Percentiles rank a stretch among this genome's conserved stretches.
These are phyloP conservation scores for Poronia punctata DNA, from an alignment of 495 filamentous ascomycete species.

Conservation along the genomic window DNA sequence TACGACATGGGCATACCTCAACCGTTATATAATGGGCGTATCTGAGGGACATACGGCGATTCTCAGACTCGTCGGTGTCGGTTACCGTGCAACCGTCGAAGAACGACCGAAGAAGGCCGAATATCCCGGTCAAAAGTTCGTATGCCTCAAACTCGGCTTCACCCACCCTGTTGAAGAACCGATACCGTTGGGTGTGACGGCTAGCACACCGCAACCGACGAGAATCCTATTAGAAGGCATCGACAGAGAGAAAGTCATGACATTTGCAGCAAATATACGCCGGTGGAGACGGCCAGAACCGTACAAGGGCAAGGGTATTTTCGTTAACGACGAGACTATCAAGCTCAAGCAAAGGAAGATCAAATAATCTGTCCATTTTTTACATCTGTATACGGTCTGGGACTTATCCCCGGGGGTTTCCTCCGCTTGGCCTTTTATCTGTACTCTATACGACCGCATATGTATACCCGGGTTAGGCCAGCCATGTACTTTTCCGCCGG, in stretches of 20 bases:
- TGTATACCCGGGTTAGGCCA: constrained; percentile 19
- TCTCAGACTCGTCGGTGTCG: constrained; percentile 89
- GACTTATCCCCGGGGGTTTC: background rate
- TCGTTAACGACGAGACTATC: constrained; percentile 94
- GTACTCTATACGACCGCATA: constrained; percentile 22
- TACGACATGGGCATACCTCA: constrained; percentile 80
- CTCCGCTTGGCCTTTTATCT: constrained; percentile 15
- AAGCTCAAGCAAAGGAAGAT: constrained; percentile 98
- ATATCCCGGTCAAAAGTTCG: constrained; percentile 78
- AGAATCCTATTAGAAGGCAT: constrained; percentile 82
- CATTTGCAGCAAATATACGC: constrained; percentile 83
- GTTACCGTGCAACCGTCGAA: constrained; percentile 86
- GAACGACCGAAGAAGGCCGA: constrained; percentile 61
- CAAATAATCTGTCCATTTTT: constrained; percentile 50
- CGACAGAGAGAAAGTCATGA: constrained; percentile 76
- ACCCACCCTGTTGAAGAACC: constrained; percentile 88
- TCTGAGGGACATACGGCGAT: constrained; percentile 94
- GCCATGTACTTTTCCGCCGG: constrained; percentile 24
- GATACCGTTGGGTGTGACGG: constrained; percentile 75
- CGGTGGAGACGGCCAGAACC: constrained; percentile 89
- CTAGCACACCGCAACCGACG: constrained; percentile 87
- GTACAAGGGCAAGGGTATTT: constrained; percentile 99
- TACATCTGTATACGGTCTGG: constrained; percentile 14
- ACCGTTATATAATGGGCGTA: constrained; percentile 84
- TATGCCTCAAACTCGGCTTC: constrained; percentile 90